Evolutionary conservation across 257 asterid species (phyloP).

Genomic region (Solanum gandarillasii): DNA sequence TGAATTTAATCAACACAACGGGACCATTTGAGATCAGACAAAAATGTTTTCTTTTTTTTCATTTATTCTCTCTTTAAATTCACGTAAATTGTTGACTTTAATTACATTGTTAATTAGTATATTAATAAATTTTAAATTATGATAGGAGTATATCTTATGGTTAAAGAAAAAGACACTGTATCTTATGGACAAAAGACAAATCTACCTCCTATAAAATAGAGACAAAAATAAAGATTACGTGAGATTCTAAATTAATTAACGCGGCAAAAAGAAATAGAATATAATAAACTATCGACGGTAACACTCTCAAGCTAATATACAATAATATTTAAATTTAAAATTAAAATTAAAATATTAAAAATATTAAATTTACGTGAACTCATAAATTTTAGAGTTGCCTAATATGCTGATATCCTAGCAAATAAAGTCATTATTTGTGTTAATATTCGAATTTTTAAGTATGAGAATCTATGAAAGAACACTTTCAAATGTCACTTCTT

Average conservation of each 20-base stretch:
- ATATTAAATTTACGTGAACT: background rate
- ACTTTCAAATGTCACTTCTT: background rate
- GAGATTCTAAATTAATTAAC: background rate
- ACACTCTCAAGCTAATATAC: background rate
- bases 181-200: background rate
- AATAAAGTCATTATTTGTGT: background rate
- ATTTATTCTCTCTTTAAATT: background rate
- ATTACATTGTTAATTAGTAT: background rate
- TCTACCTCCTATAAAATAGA: background rate
- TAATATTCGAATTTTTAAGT: background rate
- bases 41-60: background rate
- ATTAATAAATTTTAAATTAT: background rate
- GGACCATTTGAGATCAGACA: background rate
- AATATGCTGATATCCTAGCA: background rate
- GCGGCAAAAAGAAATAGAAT: background rate
- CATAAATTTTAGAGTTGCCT: accelerated
- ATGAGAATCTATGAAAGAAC: background rate
- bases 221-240: background rate
- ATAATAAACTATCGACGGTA: background rate
- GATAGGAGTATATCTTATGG: too few relatives aligned
- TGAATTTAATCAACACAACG: background rate
- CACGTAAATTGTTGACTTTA: background rate
- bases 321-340: background rate
- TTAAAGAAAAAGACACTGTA: background rate
- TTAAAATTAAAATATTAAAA: background rate